phyloP scores from a whole-genome alignment of 208 protist genomes.

The Histomonas meleagridis region DNA sequence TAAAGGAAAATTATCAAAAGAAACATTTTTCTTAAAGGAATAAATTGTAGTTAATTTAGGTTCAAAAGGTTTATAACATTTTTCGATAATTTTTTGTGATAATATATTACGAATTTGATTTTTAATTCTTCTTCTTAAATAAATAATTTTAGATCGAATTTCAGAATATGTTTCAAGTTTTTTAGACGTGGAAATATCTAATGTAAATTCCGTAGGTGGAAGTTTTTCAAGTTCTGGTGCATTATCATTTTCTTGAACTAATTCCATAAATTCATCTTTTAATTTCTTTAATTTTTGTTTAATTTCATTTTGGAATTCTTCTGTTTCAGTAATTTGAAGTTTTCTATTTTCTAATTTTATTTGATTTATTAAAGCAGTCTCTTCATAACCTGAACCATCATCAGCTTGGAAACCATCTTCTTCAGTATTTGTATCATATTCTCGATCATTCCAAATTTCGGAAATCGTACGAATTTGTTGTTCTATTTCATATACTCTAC shows the following conservation, averaged over 20 bases:
- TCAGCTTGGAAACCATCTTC: not conserved
- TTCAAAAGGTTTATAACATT: not conserved
- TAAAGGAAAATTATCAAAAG: constrained; percentile 1
- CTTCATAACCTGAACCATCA: not conserved
- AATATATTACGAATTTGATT: not conserved
- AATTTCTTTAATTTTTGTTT: not conserved
- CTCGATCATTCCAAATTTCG: not conserved
- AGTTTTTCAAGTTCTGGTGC: constrained; percentile 27
- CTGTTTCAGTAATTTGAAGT: not conserved
- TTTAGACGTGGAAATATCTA: not conserved
- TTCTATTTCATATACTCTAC: not conserved
- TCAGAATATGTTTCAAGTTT: not conserved
- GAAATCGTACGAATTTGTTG: not conserved
- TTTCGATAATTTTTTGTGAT: not conserved
- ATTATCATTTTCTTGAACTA: constrained; percentile 10
- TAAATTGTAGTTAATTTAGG: constrained; percentile 25
- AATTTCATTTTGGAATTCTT: not conserved
- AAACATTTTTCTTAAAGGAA: not conserved
- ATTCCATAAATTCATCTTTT: not conserved
- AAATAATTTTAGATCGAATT: not conserved
- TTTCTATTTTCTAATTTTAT: not conserved
- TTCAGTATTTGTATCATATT: not conserved
- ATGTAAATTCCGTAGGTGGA: not conserved
- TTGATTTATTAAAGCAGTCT: not conserved
- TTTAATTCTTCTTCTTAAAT: not conserved